Base-by-base conservation (phyloP, 345 rosid species). In the Eucalyptus regnans region DNA sequence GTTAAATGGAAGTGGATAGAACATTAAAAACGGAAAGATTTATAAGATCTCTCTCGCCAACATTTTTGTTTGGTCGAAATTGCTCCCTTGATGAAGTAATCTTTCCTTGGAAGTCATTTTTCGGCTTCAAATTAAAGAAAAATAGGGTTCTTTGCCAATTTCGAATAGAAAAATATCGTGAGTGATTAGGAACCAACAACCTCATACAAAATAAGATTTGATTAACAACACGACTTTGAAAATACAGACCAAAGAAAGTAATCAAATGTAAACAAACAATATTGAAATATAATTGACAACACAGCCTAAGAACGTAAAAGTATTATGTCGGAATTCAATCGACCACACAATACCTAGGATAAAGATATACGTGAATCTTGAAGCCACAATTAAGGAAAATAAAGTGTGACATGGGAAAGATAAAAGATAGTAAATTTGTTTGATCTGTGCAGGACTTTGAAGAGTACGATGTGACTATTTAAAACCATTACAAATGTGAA, bases 241-340 rank as follows among this genome's bases (percentile, higher is more conserved):
- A 56, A 4, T 22, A 23, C 4, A 23, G 12, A 56, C 27, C 62
- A 23, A 23, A 22, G 62, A 56, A 56, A 56, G 27, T 56, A 22
- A 23, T 20, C 1, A 9, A 0, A 56, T 56, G 62, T 56, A 56
- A 56, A 56, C 62, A 56, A 56, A 23, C 3, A 23, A 4, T 56
- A 23, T 56, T 56, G 2, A 3, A 56, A 56, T 22, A 22, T 23
- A 56, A 23, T 56, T 56, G 7, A 56, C 12, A 56, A 56, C 27
- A 23, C 5, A 2, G 1, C 62, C 1, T 8, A 0, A 1, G 12
- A 56, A 56, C 0, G 6, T 56, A 9, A 1, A 56, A 23, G 27
- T 23, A 23, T 23, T 22, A 23, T 4, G 62, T 23, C 0, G 0
- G 0, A 9, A 56, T 22, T 56, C 9, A 56, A 56, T 56, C 62